A percentile compares a stretch with the other conserved stretches of the same genome.
Conservation (phyloP, 1,284 basidiomycete genomes). For the Peniophora sp. region DNA sequence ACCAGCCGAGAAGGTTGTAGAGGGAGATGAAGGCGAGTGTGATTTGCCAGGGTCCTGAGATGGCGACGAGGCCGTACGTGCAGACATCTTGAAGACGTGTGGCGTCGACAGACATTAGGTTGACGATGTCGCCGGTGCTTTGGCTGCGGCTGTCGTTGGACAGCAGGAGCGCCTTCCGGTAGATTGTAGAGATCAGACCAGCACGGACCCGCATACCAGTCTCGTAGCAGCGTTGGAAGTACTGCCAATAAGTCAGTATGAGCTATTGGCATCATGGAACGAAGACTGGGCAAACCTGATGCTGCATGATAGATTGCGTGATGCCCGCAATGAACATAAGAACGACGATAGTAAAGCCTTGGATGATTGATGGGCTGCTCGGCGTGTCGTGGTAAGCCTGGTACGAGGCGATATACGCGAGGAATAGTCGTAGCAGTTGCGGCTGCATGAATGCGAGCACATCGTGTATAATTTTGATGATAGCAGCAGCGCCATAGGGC, state of each 20-base stretch:
- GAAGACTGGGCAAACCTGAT: conserved; percentile 54
- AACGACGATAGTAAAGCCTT: conserved; percentile 72
- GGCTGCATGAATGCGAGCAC: conserved; percentile 82
- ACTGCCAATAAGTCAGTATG: conserved; percentile 31
- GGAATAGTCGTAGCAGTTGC: conserved; percentile 75
- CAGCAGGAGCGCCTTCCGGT: conserved; percentile 80
- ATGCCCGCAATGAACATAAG: conserved; percentile 78
- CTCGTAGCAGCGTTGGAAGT: conserved; percentile 76
- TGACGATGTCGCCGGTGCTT: conserved; percentile 88
- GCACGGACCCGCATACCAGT: conserved; percentile 91
- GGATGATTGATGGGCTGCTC: conserved; percentile 24
- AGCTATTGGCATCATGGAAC: not conserved
- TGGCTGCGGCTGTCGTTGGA: conserved; percentile 79
- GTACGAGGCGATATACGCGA: conserved; percentile 78
- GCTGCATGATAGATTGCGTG: conserved; percentile 75
- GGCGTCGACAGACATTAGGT: conserved; percentile 86
- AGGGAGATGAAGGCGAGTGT: conserved; percentile 85
- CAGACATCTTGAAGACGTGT: conserved; percentile 84
- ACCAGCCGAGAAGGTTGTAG: conserved; percentile 86
- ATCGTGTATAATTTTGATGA: conserved; percentile 76
- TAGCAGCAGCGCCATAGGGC: conserved; percentile 63
- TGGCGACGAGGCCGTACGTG: conserved; percentile 66
- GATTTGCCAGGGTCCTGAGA: conserved; percentile 69
- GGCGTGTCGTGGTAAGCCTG: conserved; percentile 33
- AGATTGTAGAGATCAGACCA: conserved; percentile 81